These are phyloP conservation scores for Talaromyces piceae DNA, from an alignment of 2,329 filamentous ascomycete genomes.

Conservation along the genomic window DNA sequence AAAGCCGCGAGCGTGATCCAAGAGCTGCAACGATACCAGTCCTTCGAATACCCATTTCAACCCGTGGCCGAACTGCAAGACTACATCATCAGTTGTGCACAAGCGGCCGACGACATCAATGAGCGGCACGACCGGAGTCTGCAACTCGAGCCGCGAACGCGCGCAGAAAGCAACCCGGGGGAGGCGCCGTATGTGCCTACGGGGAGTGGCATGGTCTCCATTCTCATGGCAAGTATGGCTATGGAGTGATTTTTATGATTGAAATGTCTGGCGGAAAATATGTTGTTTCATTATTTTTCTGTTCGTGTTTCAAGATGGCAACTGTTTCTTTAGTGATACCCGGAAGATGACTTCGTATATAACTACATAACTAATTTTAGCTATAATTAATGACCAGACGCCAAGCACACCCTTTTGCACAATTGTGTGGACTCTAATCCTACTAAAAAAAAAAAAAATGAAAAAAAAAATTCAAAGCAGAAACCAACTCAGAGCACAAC, in stretches of 20 bases:
- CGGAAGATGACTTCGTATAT: no score
- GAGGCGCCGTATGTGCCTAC: conserved; percentile 9
- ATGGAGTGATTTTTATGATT: conserved; percentile 7
- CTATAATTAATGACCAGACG: no score
- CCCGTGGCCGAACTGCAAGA: background rate
- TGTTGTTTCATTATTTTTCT: no score
- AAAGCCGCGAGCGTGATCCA: background rate
- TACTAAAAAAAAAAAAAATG: background rate
- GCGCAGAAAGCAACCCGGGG: conserved; percentile 90
- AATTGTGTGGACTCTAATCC: no score
- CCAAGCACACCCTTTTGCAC: no score
- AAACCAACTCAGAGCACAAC: conserved; percentile 15
- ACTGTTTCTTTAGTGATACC: no score
- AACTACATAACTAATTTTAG: no score
- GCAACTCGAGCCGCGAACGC: conserved; percentile 78
- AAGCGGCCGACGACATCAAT: conserved; percentile 81
- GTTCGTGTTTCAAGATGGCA: no score
- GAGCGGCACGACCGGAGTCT: conserved; percentile 97
- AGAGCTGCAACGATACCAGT: background rate
- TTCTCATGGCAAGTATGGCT: conserved; percentile 15
- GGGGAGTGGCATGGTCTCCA: conserved; percentile 14
- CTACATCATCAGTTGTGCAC: conserved; percentile 48
- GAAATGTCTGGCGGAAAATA: no score
- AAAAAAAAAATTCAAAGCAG: background rate
- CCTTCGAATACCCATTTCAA: background rate